Conservation (phyloP, 225 moss, liverwort and hornwort species). For the Sphagnum tenellum region DNA sequence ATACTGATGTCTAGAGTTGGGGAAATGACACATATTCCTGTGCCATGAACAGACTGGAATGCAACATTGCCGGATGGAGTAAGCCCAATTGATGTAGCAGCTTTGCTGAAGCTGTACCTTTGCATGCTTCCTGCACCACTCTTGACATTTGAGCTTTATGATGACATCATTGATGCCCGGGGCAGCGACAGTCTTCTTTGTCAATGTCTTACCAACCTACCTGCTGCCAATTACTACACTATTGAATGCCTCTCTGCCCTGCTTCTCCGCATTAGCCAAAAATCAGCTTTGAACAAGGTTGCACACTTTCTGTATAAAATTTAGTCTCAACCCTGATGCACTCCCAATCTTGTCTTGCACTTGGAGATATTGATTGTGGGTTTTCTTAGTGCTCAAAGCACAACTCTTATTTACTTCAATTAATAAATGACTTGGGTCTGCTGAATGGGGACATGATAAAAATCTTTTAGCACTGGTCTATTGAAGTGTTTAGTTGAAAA, state of each 20-base stretch:
- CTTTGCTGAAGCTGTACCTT: conserved; percentile 49
- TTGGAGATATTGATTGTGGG: no score
- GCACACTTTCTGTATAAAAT: no score
- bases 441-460: no score
- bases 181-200: conserved; percentile 38
- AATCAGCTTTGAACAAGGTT: conserved; percentile 63
- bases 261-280: conserved; percentile 57
- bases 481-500: no score
- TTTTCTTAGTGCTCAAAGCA: no score
- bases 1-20: no score
- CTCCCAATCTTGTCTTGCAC: no score
- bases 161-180: conserved; percentile 42
- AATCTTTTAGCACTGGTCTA: no score
- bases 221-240: conserved; percentile 43
- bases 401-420: no score
- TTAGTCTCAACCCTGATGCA: no score
- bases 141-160: conserved; percentile 51
- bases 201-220: conserved; percentile 38
- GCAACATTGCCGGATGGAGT: conserved; percentile 40
- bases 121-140: conserved; percentile 62
- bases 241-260: conserved; percentile 55
- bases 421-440: no score
- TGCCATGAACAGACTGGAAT: conserved; percentile 33
- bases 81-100: conserved; percentile 62
- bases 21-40: no score